Evolutionary conservation across 2,329 filamentous ascomycete species (phyloP).

Genomic region (Cordyceps javanica): DNA sequence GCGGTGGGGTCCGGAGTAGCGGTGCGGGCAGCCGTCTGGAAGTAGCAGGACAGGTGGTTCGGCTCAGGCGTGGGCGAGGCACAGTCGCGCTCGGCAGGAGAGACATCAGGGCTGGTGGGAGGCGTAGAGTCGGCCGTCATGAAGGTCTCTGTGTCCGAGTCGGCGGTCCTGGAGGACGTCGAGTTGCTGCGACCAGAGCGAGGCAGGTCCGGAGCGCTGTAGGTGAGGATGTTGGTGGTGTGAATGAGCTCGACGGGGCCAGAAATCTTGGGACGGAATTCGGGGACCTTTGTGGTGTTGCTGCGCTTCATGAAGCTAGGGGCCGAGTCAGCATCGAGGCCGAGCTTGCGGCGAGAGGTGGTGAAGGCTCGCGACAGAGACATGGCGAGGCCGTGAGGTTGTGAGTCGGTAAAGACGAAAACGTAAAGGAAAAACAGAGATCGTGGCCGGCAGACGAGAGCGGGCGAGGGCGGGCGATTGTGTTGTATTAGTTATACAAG

Average conservation of each 20-base stretch:
- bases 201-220: slow-evolving; percentile 82
- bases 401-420: neutral
- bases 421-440: neutral
- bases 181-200: slow-evolving; percentile 43
- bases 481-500: slow-evolving; percentile 10
- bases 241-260: slow-evolving; percentile 80
- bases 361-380: slow-evolving; percentile 67
- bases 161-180: slow-evolving; percentile 53
- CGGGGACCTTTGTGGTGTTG: slow-evolving; percentile 42
- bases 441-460: neutral
- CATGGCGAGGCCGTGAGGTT: slow-evolving; percentile 24
- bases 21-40: slow-evolving; percentile 44
- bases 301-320: slow-evolving; percentile 33
- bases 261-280: slow-evolving; percentile 70
- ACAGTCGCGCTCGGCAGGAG: slow-evolving; percentile 43
- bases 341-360: slow-evolving; percentile 57
- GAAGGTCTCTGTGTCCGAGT: slow-evolving; percentile 59
- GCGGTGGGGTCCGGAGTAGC: slow-evolving; percentile 41
- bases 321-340: slow-evolving; percentile 41
- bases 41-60: slow-evolving; percentile 64
- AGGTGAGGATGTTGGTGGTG: slow-evolving; percentile 93
- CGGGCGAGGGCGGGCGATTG: slow-evolving; percentile 3
- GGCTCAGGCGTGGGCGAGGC: slow-evolving; percentile 52
- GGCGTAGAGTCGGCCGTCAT: slow-evolving; percentile 46
- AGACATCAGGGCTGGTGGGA: slow-evolving; percentile 63